phyloP scores from a whole-genome alignment of 176 grass and related monocot species.

The Avena insularis region DNA sequence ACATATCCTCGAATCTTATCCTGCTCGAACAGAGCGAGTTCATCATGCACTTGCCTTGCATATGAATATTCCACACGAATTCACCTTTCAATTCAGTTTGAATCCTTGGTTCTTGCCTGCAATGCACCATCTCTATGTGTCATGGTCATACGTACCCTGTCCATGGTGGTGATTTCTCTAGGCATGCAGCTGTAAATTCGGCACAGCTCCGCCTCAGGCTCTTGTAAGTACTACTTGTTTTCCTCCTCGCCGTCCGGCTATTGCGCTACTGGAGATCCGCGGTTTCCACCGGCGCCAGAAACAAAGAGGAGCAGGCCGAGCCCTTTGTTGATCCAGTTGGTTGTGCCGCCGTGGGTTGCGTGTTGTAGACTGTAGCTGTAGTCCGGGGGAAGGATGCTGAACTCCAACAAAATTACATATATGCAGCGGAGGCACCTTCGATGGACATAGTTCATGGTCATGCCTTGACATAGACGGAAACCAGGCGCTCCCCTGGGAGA shows the following conservation, averaged over 20 bases:
- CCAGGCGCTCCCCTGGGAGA: too few relatives aligned
- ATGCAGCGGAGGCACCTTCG: too few relatives aligned
- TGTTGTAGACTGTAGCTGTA: background rate
- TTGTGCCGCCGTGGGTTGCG: background rate
- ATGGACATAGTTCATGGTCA: too few relatives aligned
- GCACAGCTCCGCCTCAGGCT: conserved; percentile 55
- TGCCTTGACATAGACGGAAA: too few relatives aligned
- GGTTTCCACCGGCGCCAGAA: background rate
- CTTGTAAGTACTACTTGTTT: conserved; percentile 49
- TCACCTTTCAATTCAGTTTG: too few relatives aligned
- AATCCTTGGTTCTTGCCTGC: too few relatives aligned
- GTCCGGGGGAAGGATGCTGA: conserved; percentile 58
- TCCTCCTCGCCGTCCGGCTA: conserved; percentile 63
- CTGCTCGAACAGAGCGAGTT: too few relatives aligned
- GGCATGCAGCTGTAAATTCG: conserved; percentile 62
- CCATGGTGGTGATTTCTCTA: conserved; percentile 66
- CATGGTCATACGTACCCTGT: conserved; percentile 45
- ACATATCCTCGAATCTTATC: too few relatives aligned
- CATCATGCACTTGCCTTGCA: too few relatives aligned
- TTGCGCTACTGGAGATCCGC: background rate
- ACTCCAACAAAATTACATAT: background rate
- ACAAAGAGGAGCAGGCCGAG: conserved; percentile 45
- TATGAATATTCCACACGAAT: too few relatives aligned
- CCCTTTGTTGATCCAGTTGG: background rate
- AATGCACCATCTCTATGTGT: too few relatives aligned